A percentile compares a stretch with the other conserved stretches of the same genome.
These are phyloP conservation scores for Pestalotiopsis sp. DNA, from an alignment of 2,329 filamentous ascomycete genomes.

Conservation along the genomic window DNA sequence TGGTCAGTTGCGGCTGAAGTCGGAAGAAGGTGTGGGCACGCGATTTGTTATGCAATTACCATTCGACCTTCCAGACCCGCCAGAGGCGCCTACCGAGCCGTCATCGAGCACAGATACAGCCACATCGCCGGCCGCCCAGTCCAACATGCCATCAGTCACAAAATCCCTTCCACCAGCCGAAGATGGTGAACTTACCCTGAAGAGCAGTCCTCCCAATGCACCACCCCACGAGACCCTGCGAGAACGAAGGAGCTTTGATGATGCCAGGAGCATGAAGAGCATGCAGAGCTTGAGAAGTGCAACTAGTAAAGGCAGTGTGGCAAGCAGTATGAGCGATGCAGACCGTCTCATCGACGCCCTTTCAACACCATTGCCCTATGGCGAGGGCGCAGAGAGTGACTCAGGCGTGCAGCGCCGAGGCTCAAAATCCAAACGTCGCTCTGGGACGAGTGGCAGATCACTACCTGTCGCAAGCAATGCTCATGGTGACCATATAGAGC, in stretches of 20 bases:
- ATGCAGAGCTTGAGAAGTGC: constrained; percentile 36
- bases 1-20: constrained; percentile 82
- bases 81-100: constrained; percentile 30
- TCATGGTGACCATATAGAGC: background rate
- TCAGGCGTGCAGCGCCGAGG: constrained; percentile 19
- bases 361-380: constrained; percentile 56
- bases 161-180: constrained; percentile 32
- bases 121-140: constrained; percentile 19
- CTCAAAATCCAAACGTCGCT: constrained; percentile 16
- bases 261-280: constrained; percentile 40
- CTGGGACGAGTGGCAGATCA: constrained; percentile 17
- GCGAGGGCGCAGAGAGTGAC: constrained; percentile 34
- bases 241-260: constrained; percentile 38
- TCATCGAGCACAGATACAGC: constrained; percentile 18
- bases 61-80: constrained; percentile 64
- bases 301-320: constrained; percentile 51
- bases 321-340: constrained; percentile 62
- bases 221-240: constrained; percentile 21
- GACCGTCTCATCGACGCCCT: constrained; percentile 75
- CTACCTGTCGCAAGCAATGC: constrained; percentile 10
- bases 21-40: constrained; percentile 80
- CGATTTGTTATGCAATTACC: constrained; percentile 80
- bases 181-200: constrained; percentile 62
- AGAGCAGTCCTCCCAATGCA: constrained; percentile 43
- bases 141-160: constrained; percentile 34